These are phyloP conservation scores for Cymbopogon citratus DNA, from an alignment of 176 grass and related monocot genomes.

Conservation along the genomic window DNA sequence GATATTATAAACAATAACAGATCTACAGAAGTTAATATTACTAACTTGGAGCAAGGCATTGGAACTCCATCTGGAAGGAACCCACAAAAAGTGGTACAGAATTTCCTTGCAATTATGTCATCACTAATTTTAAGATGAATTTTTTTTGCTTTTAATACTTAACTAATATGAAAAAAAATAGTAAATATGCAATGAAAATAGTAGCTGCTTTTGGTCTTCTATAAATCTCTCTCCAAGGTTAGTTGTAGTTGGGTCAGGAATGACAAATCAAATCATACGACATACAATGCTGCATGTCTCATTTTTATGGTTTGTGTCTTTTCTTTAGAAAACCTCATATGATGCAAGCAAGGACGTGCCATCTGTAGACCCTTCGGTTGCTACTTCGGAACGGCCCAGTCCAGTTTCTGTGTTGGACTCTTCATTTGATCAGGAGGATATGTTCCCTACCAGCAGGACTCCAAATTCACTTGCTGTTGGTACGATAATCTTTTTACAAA, in stretches of 20 bases:
- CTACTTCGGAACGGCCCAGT: slow-evolving; percentile 53
- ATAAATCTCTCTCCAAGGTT: not conserved
- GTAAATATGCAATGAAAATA: not conserved
- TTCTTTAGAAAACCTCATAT: slow-evolving; percentile 57
- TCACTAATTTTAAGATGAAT: slow-evolving; percentile 16
- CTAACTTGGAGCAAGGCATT: slow-evolving; percentile 39
- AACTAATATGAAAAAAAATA: not conserved
- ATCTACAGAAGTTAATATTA: slow-evolving; percentile 41
- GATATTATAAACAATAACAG: slow-evolving; percentile 58
- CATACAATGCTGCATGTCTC: not conserved
- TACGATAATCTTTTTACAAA: slow-evolving; percentile 10
- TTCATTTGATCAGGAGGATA: slow-evolving; percentile 55
- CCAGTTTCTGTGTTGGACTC: slow-evolving; percentile 76
- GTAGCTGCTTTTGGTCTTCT: not conserved
- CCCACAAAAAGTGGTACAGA: slow-evolving; percentile 52
- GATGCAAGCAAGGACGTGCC: slow-evolving; percentile 55
- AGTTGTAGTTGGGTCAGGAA: not conserved
- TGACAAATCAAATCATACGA: not conserved
- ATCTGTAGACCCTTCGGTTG: slow-evolving; percentile 35
- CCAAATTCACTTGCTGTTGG: slow-evolving; percentile 44
- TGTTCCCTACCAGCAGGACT: slow-evolving; percentile 28
- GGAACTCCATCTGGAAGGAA: slow-evolving; percentile 48
- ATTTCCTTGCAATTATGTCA: slow-evolving; percentile 15
- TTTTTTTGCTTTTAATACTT: not conserved
- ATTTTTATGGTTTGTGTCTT: slow-evolving; percentile 19